These are phyloP conservation scores for Eucalyptus tenuipes DNA, from an alignment of 345 rosid genomes.

Conservation along the genomic window DNA sequence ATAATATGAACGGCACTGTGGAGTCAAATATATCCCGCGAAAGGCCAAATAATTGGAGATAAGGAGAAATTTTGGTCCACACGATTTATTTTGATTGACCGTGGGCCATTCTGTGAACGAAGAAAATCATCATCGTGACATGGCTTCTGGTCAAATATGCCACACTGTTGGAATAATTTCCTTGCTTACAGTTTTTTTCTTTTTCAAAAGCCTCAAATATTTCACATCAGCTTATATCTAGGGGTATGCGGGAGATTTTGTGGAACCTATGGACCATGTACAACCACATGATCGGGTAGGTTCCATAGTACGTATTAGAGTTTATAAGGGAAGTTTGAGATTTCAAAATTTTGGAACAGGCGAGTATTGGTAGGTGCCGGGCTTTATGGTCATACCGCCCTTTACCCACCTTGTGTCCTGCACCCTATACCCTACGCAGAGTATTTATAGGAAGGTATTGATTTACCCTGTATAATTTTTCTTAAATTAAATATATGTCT, in stretches of 20 bases:
- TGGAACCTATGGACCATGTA: not conserved
- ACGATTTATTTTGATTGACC: too few species aligned
- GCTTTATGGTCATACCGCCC: not conserved
- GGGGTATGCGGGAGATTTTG: not conserved
- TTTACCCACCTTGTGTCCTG: not conserved
- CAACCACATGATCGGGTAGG: not conserved
- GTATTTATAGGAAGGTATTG: not conserved
- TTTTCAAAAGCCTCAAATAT: not conserved
- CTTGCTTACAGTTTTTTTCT: too few species aligned
- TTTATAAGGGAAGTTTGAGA: not conserved
- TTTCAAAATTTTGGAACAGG: not conserved
- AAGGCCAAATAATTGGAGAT: too few species aligned
- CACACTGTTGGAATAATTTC: too few species aligned
- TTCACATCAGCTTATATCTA: not conserved
- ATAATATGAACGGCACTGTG: too few species aligned
- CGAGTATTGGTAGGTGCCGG: not conserved
- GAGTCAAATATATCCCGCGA: not conserved
- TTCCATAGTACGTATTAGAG: not conserved
- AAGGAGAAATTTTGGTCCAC: too few species aligned
- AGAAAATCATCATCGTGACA: too few species aligned
- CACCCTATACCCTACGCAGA: not conserved
- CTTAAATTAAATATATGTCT: not conserved
- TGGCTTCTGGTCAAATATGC: too few species aligned
- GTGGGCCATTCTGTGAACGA: too few species aligned
- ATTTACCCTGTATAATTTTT: not conserved